Evolutionary conservation across 2,329 filamentous ascomycete genomes (phyloP).

Genomic region (Apiospora marii): DNA sequence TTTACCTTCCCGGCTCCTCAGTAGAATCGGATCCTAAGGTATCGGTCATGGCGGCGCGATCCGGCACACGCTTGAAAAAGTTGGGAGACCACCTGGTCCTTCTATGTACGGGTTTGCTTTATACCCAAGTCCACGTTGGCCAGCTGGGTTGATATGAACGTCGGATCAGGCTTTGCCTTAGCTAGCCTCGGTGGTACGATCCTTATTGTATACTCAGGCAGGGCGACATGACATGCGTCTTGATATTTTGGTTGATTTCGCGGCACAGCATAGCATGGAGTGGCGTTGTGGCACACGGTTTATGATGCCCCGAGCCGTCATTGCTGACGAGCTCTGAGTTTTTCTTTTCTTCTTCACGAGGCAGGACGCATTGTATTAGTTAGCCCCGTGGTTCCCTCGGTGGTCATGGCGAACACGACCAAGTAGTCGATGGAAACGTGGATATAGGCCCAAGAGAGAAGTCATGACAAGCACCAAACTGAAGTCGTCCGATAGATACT

Average conservation of each 20-base stretch:
- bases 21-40: conserved; percentile 28
- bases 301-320: neutral
- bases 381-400: neutral
- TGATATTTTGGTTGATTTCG: conserved; percentile 20
- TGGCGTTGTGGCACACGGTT: conserved; percentile 20
- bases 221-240: neutral
- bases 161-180: neutral
- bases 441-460: conserved; percentile 3
- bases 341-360: neutral
- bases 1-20: conserved; percentile 49
- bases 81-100: neutral
- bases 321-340: neutral
- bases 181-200: neutral
- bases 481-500: neutral
- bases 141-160: neutral
- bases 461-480: neutral
- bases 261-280: conserved; percentile 22
- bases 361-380: neutral
- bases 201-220: conserved; percentile 4
- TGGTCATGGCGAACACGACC: neutral
- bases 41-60: neutral
- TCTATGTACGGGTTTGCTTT: neutral
- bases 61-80: neutral
- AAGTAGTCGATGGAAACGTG: neutral
- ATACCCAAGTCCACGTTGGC: neutral